A percentile compares a stretch with the other conserved stretches of the same genome.
phyloP scores from a whole-genome alignment of 2,329 filamentous ascomycete genomes.

The Pezicula carpinea region DNA sequence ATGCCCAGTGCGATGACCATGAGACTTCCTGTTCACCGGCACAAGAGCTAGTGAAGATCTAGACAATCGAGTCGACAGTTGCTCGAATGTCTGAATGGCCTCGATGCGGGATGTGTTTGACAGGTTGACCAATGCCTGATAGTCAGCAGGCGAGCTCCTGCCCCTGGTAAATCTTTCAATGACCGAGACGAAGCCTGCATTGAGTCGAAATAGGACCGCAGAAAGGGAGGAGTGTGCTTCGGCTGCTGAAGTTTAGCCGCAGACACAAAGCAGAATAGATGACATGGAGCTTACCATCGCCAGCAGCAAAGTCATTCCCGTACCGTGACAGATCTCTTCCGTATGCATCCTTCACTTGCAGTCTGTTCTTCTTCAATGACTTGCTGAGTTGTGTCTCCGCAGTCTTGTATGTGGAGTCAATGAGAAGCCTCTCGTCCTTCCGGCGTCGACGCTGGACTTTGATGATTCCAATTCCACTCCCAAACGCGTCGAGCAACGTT shows the following conservation, averaged over 20 bases:
- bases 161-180: slow-evolving; percentile 32
- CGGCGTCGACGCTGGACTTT: slow-evolving; percentile 34
- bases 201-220: slow-evolving; percentile 38
- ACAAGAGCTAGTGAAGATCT: slow-evolving; percentile 16
- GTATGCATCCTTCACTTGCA: slow-evolving; percentile 38
- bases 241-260: slow-evolving; percentile 9
- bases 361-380: slow-evolving; percentile 21
- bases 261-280: not conserved
- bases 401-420: slow-evolving; percentile 30
- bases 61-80: slow-evolving; percentile 35
- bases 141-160: slow-evolving; percentile 35
- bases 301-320: slow-evolving; percentile 39
- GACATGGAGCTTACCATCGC: slow-evolving; percentile 39
- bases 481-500: slow-evolving; percentile 43
- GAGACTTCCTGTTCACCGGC: not conserved
- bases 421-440: slow-evolving; percentile 18
- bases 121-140: slow-evolving; percentile 40
- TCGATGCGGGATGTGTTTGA: slow-evolving; percentile 44
- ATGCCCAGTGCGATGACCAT: slow-evolving; percentile 2
- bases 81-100: slow-evolving; percentile 44
- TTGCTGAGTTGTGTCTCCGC: slow-evolving; percentile 35
- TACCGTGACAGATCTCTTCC: slow-evolving; percentile 34
- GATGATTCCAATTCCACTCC: slow-evolving; percentile 24
- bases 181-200: slow-evolving; percentile 36
- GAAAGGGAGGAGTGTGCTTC: slow-evolving; percentile 25